Evolutionary conservation across 2,329 filamentous ascomycete species (phyloP), one percentile per base, ranked within the genome.

Genomic region (Alternaria panax): DNA sequence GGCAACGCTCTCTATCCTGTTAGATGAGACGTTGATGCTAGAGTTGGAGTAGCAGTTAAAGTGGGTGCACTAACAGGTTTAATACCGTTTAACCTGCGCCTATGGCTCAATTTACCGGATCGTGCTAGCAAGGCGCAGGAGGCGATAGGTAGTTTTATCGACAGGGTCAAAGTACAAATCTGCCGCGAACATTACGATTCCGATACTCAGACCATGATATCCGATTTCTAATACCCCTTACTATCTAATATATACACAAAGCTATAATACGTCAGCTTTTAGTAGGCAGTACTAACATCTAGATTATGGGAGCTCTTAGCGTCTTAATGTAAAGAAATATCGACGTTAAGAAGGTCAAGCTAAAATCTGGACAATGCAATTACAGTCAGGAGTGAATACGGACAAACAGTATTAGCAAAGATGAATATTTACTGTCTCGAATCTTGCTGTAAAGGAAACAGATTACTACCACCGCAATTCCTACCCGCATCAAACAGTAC

Each of bases 151-250:
- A 60, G 38, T 28, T 66, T 48, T 16, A 52, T 63, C 11, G 62
- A 65, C 12, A 57, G 60, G 2, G 59, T 65, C n/a, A 60, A 63
- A 57, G 54, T 57, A 2, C 45, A 57, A 12, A 18, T 59, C 1
- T 7, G 22, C 7, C 62, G 59, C 32, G 14, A 38, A 3, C 24
- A 62, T 6, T 40, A 11, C 7, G 4, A n/a, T n/a, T n/a, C n/a
- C n/a, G n/a, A n/a, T n/a, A n/a, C n/a, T n/a, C n/a, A n/a, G n/a
- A n/a, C n/a, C n/a, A n/a, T n/a, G n/a, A n/a, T n/a, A n/a, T n/a
- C n/a, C n/a, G n/a, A n/a, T 82, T 75, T 2, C 75, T 80, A 0
- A 81, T 80, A 18, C 75, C 88, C 5, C 67, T 78, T 2, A 75
- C 73, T 2, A 78, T 79, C 40, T 66, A 73, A 42, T 34, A 64